These are phyloP conservation scores for Stylonectria norvegica DNA, from an alignment of 2,329 filamentous ascomycete genomes.

Conservation along the genomic window DNA sequence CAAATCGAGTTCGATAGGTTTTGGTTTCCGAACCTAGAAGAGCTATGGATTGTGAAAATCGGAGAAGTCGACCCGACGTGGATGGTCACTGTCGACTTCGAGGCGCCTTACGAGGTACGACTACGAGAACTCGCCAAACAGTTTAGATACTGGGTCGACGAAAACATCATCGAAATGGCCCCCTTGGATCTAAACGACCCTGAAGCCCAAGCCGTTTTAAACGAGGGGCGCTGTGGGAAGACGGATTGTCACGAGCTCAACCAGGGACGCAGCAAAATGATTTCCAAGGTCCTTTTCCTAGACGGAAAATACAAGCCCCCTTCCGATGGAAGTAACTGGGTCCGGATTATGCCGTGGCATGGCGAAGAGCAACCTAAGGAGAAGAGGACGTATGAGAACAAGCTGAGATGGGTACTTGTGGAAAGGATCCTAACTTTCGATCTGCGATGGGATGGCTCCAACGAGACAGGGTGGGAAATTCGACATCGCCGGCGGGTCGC, in stretches of 20 bases:
- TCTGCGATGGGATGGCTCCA: conserved; percentile 33
- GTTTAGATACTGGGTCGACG: conserved; percentile 39
- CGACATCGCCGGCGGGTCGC: conserved; percentile 13
- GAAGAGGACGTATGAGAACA: conserved; percentile 29
- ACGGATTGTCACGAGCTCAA: conserved; percentile 35
- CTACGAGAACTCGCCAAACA: conserved; percentile 34
- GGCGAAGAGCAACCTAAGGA: conserved; percentile 24
- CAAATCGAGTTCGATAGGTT: conserved; percentile 36
- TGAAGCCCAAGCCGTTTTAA: conserved; percentile 32
- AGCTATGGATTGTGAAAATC: conserved; percentile 40
- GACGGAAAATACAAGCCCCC: conserved; percentile 32
- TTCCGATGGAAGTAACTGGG: conserved; percentile 28
- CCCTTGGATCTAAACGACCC: conserved; percentile 33
- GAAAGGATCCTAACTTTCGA: conserved; percentile 38
- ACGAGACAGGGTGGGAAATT: conserved; percentile 25
- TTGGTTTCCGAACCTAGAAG: conserved; percentile 38
- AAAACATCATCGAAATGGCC: conserved; percentile 37
- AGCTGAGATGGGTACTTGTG: conserved; percentile 38
- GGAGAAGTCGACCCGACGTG: conserved; percentile 36
- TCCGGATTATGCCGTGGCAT: conserved; percentile 33
- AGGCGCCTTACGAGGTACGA: conserved; percentile 28
- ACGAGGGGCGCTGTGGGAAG: conserved; percentile 35
- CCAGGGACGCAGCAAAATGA: conserved; percentile 33
- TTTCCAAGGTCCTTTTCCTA: conserved; percentile 38
- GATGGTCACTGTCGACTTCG: conserved; percentile 33